phyloP scores from a whole-genome alignment of 2,329 filamentous ascomycete genomes.

The Talaromyces atroroseus region DNA sequence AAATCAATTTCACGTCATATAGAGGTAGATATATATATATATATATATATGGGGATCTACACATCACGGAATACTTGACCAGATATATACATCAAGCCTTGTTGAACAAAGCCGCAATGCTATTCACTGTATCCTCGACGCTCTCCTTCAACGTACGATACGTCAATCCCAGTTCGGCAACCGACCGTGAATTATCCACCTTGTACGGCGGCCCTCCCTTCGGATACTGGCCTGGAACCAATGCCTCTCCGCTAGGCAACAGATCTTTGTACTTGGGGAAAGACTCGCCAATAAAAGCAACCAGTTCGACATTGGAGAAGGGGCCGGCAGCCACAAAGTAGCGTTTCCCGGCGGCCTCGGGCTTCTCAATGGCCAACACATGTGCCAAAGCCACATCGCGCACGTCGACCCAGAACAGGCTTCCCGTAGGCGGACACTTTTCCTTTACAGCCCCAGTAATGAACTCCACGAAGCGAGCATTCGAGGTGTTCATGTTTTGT shows the following conservation, averaged over 20 bases:
- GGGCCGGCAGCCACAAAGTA: slow-evolving; percentile 20
- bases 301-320: slow-evolving; percentile 21
- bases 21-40: no score
- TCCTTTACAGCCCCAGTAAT: slow-evolving; percentile 17
- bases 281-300: slow-evolving; percentile 21
- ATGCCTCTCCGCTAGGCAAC: slow-evolving; percentile 27
- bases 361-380: slow-evolving; percentile 19
- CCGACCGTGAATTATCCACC: slow-evolving; percentile 37
- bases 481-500: slow-evolving; percentile 35
- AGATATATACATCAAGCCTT: slow-evolving; percentile 11
- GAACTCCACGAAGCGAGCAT: slow-evolving; percentile 23
- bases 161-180: slow-evolving; percentile 36
- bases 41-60: background rate
- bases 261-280: slow-evolving; percentile 29
- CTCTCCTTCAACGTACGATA: slow-evolving; percentile 21
- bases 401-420: slow-evolving; percentile 25
- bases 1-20: no score
- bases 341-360: slow-evolving; percentile 20
- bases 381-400: slow-evolving; percentile 30
- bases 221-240: slow-evolving; percentile 10
- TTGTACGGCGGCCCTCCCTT: slow-evolving; percentile 20
- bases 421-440: slow-evolving; percentile 16
- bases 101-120: slow-evolving; percentile 4
- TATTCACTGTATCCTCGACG: slow-evolving; percentile 17
- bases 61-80: no score